phyloP scores from a whole-genome alignment of 805 yeast genomes.

The Ogataea neopini region DNA sequence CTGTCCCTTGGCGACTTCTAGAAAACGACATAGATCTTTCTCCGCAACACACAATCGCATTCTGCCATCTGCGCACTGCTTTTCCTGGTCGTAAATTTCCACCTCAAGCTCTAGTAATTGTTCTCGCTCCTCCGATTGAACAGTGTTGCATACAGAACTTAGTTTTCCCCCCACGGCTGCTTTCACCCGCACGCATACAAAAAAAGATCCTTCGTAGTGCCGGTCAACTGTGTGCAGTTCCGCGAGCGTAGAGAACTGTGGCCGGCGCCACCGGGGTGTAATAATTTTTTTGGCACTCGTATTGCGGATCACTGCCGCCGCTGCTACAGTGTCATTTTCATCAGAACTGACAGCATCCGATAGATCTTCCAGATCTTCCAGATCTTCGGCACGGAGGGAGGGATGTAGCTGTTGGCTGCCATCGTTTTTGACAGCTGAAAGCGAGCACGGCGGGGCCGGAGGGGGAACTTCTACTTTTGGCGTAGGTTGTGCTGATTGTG shows the following conservation, averaged over 20 bases:
- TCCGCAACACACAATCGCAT: background rate
- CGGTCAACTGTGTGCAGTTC: background rate
- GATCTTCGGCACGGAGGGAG: background rate
- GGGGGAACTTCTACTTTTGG: too few relatives aligned
- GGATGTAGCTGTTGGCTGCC: background rate
- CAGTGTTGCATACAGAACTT: background rate
- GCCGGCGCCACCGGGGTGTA: background rate
- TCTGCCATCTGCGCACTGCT: background rate
- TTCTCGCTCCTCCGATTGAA: too few relatives aligned
- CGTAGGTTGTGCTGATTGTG: background rate
- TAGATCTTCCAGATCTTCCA: slow-evolving; percentile 5
- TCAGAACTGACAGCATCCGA: slow-evolving; percentile 14
- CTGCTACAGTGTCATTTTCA: background rate
- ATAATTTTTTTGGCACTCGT: too few relatives aligned
- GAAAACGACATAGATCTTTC: background rate
- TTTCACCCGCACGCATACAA: slow-evolving; percentile 4
- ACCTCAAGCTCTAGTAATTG: background rate
- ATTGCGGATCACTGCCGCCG: too few relatives aligned
- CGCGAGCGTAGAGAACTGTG: background rate
- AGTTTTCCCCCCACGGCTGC: background rate
- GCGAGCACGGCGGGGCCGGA: background rate
- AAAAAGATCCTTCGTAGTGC: slow-evolving; percentile 3
- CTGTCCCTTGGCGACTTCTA: background rate
- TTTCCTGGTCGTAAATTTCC: background rate
- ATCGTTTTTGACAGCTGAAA: background rate